These are phyloP conservation scores for Ustanciosporium gigantosporum DNA, from an alignment of 1,284 basidiomycete species.

Conservation along the genomic window DNA sequence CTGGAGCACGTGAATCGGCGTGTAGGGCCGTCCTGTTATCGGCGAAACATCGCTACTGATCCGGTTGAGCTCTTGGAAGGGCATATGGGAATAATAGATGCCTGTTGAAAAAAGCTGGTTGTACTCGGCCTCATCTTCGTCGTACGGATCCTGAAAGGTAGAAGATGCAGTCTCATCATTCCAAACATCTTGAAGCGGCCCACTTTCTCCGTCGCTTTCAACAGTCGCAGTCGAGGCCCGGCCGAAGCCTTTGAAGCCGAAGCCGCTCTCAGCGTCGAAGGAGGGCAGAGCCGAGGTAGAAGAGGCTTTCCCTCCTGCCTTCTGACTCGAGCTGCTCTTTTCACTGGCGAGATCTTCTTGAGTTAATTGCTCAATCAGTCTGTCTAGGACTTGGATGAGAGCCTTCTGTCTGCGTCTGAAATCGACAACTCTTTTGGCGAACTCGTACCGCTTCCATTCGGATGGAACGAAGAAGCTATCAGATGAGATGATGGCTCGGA, in stretches of 20 bases:
- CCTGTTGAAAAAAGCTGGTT: conserved; percentile 73
- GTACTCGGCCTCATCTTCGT: conserved; percentile 53
- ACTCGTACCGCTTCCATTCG: conserved; percentile 78
- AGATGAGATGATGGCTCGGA: conserved; percentile 73
- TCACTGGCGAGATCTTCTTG: conserved; percentile 11
- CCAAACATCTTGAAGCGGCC: conserved; percentile 29
- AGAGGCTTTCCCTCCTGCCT: not conserved
- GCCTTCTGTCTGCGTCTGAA: conserved; percentile 66
- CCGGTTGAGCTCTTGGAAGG: conserved; percentile 38
- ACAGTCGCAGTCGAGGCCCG: conserved; percentile 5
- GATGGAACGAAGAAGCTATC: conserved; percentile 79
- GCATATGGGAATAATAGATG: conserved; percentile 88
- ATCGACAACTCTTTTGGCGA: conserved; percentile 77
- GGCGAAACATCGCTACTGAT: conserved; percentile 38
- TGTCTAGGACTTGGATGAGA: conserved; percentile 25
- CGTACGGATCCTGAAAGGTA: conserved; percentile 17
- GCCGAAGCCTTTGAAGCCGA: conserved; percentile 34
- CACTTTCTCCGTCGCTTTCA: conserved; percentile 18
- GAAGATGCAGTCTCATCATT: conserved; percentile 21
- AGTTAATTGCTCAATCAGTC: conserved; percentile 27
- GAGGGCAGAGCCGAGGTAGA: conserved; percentile 5
- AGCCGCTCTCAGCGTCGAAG: conserved; percentile 22
- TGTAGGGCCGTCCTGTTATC: conserved; percentile 26
- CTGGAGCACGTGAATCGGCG: conserved; percentile 42
- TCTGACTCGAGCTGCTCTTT: not conserved